Percentiles rank a stretch among this genome's conserved stretches.
phyloP scores from a whole-genome alignment of 345 rosid genomes.

The Brassica nigra region DNA sequence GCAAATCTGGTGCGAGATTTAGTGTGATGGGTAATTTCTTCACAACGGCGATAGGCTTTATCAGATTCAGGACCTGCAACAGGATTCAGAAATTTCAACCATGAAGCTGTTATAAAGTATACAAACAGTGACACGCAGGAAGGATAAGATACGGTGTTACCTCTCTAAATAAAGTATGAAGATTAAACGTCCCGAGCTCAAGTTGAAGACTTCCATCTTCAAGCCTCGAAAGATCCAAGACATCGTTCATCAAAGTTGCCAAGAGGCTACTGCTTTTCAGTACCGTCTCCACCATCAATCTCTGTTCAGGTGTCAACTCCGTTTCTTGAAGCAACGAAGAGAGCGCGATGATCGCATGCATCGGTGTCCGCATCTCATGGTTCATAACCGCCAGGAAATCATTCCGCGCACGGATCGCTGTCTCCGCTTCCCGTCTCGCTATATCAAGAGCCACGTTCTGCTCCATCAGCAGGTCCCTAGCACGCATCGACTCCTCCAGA shows the following conservation, averaged over 20 bases:
- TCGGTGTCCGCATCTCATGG: slow-evolving; percentile 99
- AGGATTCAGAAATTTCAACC: slow-evolving; percentile 20
- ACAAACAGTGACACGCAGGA: background rate
- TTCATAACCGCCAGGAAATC: slow-evolving; percentile 99
- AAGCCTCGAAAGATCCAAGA: slow-evolving; percentile 93
- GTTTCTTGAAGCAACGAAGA: slow-evolving; percentile 98
- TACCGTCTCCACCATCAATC: slow-evolving; percentile 93
- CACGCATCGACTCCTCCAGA: slow-evolving; percentile 96
- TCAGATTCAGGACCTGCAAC: slow-evolving; percentile 76
- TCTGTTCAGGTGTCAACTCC: slow-evolving; percentile 89
- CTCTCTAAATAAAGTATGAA: slow-evolving; percentile 75
- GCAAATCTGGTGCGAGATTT: slow-evolving; percentile 85
- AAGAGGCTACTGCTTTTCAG: slow-evolving; percentile 89
- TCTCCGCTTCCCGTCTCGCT: slow-evolving; percentile 96
- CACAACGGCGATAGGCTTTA: slow-evolving; percentile 89
- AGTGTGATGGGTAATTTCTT: slow-evolving; percentile 70
- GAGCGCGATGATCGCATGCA: slow-evolving; percentile 96
- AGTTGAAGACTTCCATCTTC: slow-evolving; percentile 99
- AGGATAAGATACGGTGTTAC: slow-evolving; percentile 35
- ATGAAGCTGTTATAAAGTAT: background rate
- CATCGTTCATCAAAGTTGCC: slow-evolving; percentile 92
- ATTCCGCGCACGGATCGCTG: slow-evolving; percentile 91
- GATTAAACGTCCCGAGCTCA: slow-evolving; percentile 70
- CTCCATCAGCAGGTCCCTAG: slow-evolving; percentile 95
- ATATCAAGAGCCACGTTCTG: slow-evolving; percentile 93